Percentiles rank a stretch among this genome's conserved stretches.
phyloP scores from a whole-genome alignment of 768 basidiomycete species.

The Agaricus blazei region DNA sequence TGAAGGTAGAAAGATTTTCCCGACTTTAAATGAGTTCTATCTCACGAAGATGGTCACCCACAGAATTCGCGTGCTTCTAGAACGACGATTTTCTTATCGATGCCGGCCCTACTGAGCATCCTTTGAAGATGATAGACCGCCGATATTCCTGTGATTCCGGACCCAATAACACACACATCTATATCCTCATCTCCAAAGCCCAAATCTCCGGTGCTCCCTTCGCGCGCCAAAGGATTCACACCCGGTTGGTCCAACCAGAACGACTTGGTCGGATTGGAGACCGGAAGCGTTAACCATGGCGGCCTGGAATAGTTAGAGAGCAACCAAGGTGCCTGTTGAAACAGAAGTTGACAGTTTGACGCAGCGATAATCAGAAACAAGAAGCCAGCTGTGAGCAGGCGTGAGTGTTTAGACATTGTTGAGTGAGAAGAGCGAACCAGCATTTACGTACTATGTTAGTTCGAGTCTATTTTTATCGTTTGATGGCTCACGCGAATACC shows the following conservation, averaged over 20 bases:
- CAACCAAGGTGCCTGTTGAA: background rate
- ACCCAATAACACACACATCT: conserved; percentile 76
- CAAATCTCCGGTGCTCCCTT: conserved; percentile 61
- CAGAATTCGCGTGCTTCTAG: conserved; percentile 87
- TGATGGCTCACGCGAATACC: no score
- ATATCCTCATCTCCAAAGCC: conserved; percentile 36
- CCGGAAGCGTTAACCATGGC: conserved; percentile 35
- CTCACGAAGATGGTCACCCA: conserved; percentile 31
- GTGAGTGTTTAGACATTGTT: background rate
- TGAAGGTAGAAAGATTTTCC: conserved; percentile 17
- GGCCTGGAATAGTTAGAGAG: background rate
- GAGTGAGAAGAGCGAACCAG: no score
- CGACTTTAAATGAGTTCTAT: background rate
- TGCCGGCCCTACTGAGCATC: conserved; percentile 7
- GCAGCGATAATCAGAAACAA: background rate
- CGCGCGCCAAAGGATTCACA: conserved; percentile 61
- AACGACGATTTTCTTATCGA: conserved; percentile 46
- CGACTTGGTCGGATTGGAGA: conserved; percentile 59
- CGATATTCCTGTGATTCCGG: conserved; percentile 74
- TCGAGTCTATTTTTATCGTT: no score
- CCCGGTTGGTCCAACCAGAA: conserved; percentile 65
- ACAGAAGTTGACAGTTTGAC: background rate
- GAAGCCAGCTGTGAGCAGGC: background rate
- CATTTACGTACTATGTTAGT: no score
- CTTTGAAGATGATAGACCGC: conserved; percentile 63